A percentile compares a stretch with the other conserved stretches of the same genome.
Evolutionary conservation across 495 filamentous ascomycete species (phyloP).

Genomic region (Penicillium dipodomyicola): DNA sequence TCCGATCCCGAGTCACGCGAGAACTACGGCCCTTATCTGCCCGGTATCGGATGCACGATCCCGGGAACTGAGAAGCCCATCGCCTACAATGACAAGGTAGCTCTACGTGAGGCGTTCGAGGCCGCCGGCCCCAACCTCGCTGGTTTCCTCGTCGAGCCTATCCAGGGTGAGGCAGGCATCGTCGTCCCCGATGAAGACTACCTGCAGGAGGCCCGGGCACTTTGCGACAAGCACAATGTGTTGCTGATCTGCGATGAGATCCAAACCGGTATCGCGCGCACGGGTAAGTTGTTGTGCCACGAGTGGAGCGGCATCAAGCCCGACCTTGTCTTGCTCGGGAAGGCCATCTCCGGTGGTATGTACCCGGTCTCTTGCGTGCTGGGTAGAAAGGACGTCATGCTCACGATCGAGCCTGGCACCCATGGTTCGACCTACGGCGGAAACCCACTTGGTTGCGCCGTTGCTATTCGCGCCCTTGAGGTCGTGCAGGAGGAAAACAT

Average conservation of each 20-base stretch:
- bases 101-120: slow-evolving; percentile 76
- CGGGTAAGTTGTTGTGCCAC: slow-evolving; percentile 87
- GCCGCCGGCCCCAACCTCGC: slow-evolving; percentile 80
- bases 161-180: slow-evolving; percentile 97
- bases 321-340: slow-evolving; percentile 90
- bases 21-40: slow-evolving; percentile 95
- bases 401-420: slow-evolving; percentile 94
- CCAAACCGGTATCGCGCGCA: slow-evolving; percentile 94
- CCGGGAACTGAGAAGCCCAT: slow-evolving; percentile 78
- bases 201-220: slow-evolving; percentile 70
- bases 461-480: slow-evolving; percentile 94
- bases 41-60: slow-evolving; percentile 73
- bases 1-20: slow-evolving; percentile 93
- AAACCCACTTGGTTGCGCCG: slow-evolving; percentile 94
- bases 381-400: slow-evolving; percentile 87
- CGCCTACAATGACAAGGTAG: slow-evolving; percentile 78
- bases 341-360: slow-evolving; percentile 97
- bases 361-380: slow-evolving; percentile 96
- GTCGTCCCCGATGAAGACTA: slow-evolving; percentile 93
- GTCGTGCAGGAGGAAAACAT: slow-evolving; percentile 88
- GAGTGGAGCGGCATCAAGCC: slow-evolving; percentile 95
- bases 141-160: slow-evolving; percentile 94
- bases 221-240: slow-evolving; percentile 92
- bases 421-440: slow-evolving; percentile 97
- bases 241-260: slow-evolving; percentile 98